Percentiles rank a stretch among this genome's conserved stretches.
Evolutionary conservation across 73 alveolate genomes (phyloP).

Genomic region (Paramecium primaurelia): DNA sequence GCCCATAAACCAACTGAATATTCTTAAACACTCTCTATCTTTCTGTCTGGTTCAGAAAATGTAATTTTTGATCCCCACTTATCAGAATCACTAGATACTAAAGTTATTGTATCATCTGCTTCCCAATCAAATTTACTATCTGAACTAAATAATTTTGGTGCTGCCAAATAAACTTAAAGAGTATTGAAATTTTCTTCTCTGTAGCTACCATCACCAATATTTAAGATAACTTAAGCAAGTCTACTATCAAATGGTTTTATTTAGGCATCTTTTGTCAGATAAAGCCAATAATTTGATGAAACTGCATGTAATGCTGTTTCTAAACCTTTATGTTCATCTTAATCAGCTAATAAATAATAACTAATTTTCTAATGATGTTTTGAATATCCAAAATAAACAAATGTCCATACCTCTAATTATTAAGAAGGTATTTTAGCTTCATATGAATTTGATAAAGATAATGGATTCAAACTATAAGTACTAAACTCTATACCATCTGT

Average conservation of each 20-base stretch:
- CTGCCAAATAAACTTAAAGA: slow-evolving; percentile 8
- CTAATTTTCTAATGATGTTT: background rate
- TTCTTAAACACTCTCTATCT: slow-evolving; percentile 14
- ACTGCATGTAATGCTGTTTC: slow-evolving; percentile 42
- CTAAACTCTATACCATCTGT: background rate
- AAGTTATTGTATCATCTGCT: background rate
- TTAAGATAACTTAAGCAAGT: background rate
- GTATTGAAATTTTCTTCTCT: slow-evolving; percentile 12
- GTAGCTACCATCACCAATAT: slow-evolving; percentile 6
- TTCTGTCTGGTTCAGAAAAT: background rate
- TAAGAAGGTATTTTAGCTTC: background rate
- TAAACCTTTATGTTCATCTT: background rate
- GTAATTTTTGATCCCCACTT: background rate
- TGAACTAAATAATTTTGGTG: background rate
- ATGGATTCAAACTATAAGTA: slow-evolving; percentile 2
- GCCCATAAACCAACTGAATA: slow-evolving; percentile 5
- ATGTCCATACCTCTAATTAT: background rate
- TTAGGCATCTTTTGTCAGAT: background rate
- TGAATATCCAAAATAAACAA: background rate
- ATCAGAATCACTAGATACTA: background rate
- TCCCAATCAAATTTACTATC: slow-evolving; percentile 37
- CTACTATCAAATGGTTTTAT: background rate
- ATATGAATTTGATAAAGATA: background rate
- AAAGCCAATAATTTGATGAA: background rate
- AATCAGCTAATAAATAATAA: slow-evolving; percentile 1